phyloP scores from a whole-genome alignment of 2,329 filamentous ascomycete genomes.

The Pseudogymnoascus sp. region DNA sequence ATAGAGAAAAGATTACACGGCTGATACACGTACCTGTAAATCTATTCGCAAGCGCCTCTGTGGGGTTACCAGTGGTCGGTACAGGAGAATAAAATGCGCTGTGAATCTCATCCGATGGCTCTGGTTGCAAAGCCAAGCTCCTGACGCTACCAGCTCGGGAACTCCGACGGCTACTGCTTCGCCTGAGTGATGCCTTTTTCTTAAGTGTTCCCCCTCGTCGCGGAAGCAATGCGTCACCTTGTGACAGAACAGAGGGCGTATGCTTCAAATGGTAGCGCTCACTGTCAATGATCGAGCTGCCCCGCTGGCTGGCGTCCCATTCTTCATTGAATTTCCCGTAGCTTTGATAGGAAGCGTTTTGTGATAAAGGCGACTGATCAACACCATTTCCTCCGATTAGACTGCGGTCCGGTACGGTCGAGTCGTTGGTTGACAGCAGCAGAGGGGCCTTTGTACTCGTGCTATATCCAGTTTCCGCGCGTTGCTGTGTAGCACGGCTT shows the following conservation, averaged over 20 bases:
- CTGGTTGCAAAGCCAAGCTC: conserved; percentile 65
- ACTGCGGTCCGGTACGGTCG: not conserved
- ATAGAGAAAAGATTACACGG: not conserved
- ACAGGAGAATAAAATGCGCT: conserved; percentile 87
- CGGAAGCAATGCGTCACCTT: conserved; percentile 28
- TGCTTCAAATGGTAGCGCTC: conserved; percentile 28
- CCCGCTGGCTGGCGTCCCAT: conserved; percentile 61
- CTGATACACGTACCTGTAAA: conserved; percentile 65
- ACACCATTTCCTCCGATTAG: conserved; percentile 15
- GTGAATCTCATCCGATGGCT: conserved; percentile 60
- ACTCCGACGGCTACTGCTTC: conserved; percentile 72
- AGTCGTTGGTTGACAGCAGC: not conserved
- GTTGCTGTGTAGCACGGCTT: conserved; percentile 1
- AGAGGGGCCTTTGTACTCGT: not conserved
- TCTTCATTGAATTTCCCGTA: conserved; percentile 56
- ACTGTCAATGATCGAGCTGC: conserved; percentile 50
- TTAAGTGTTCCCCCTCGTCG: conserved; percentile 65
- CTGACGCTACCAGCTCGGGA: conserved; percentile 78
- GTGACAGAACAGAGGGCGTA: conserved; percentile 37
- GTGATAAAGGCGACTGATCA: conserved; percentile 22
- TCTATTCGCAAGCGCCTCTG: conserved; percentile 73
- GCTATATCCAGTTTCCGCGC: not conserved
- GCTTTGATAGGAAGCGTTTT: conserved; percentile 20
- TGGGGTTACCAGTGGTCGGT: conserved; percentile 78
- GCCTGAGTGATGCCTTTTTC: conserved; percentile 76